Conservation (phyloP, 495 filamentous ascomycete genomes). For the Extremus antarcticus region DNA sequence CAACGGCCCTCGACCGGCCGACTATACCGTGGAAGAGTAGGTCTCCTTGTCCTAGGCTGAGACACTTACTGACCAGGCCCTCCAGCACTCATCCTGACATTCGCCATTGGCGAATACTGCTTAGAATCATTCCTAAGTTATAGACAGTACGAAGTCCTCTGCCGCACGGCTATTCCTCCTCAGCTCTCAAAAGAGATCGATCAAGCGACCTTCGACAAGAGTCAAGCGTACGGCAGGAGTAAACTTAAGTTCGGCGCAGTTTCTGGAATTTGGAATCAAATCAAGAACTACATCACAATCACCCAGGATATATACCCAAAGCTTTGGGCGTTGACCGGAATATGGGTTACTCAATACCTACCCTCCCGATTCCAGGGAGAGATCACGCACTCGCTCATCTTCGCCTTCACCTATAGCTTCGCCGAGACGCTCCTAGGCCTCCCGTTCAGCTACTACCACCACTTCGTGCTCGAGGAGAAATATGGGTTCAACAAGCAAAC, state of each 20-base stretch:
- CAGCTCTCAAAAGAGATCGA: constrained; percentile 77
- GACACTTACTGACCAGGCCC: too few relatives aligned
- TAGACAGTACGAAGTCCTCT: constrained; percentile 77
- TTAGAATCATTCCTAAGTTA: constrained; percentile 76
- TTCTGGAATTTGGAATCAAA: constrained; percentile 68
- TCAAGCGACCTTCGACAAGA: constrained; percentile 86
- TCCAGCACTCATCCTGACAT: constrained; percentile 84
- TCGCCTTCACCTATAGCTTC: constrained; percentile 77
- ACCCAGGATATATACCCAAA: constrained; percentile 83
- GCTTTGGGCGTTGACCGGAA: constrained; percentile 73
- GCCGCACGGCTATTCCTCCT: constrained; percentile 67
- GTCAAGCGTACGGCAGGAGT: constrained; percentile 87
- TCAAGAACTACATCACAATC: constrained; percentile 78
- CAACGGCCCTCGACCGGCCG: constrained; percentile 77
- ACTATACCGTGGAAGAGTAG: constrained; percentile 96
- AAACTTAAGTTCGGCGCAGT: constrained; percentile 84
- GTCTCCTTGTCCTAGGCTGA: too few relatives aligned
- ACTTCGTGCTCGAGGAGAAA: constrained; percentile 89
- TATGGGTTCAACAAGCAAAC: constrained; percentile 99
- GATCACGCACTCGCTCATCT: constrained; percentile 85
- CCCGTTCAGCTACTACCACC: constrained; percentile 80
- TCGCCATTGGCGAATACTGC: constrained; percentile 76
- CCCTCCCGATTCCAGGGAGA: constrained; percentile 67
- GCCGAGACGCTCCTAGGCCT: constrained; percentile 66
- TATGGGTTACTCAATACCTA: constrained; percentile 57